Base-by-base conservation (phyloP, 2,329 filamentous ascomycete species). In the Colletotrichum sp. region DNA sequence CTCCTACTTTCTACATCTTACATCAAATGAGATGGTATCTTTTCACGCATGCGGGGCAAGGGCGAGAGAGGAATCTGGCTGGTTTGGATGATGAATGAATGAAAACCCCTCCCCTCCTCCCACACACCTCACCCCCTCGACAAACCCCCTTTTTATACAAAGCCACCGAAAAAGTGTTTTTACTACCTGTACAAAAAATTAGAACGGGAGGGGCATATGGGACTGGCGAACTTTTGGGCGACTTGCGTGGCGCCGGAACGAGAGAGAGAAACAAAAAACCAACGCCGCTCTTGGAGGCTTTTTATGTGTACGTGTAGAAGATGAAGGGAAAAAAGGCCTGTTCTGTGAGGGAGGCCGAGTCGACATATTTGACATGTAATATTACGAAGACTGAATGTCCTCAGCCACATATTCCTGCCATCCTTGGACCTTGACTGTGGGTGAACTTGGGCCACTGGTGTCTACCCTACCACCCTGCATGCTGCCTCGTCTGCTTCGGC, bases 121-220 rank as follows among this genome's bases (percentile, higher is more conserved):
- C 44, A 52, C n/a, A 52, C 44, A 6, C n/a, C 25, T 25, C 25
- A 25, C 25, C 25, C 25, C 30, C 64, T 76, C 74, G 70, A 55
- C 52, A 59, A 67, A 29, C 16, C 19, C 59, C 59, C 4, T 59
- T 44, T 19, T 66, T 64, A 29, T 36, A 52, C 44, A 52, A 32
- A 69, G 64, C 64, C 70, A 30, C 55, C 44, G 44, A 49, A 74
- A 76, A 69, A 71, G 71, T 77, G 76, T 77, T 74, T 59, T 77
- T 75, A 77, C 44, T 77, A 77, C 70, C 55, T 77, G 76, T 77
- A 77, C 69, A 77, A 77, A 75, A 77, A 62, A 74, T 66, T 72
- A 77, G 63, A 73, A 49, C 49, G 27, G 55, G 44, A 52, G 44
- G 65, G 63, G 74, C 70, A 77, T 71, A 74, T 77, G 63, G 76